Conservation (phyloP, 1,284 basidiomycete genomes). For the Neolentinus lepideus region DNA sequence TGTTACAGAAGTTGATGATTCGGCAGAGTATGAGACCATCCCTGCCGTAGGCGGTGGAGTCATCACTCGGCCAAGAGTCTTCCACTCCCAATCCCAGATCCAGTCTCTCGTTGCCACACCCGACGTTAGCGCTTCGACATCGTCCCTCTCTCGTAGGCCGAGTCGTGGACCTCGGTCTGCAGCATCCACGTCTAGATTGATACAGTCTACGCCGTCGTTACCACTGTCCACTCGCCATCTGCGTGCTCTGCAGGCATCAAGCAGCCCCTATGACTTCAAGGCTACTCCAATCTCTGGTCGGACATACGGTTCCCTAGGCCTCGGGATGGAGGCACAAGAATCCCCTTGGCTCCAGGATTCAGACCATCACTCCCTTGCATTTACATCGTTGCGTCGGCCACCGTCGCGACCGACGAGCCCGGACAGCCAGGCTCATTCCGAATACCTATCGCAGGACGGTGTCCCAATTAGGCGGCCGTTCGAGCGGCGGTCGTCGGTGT, state of each 20-base stretch:
- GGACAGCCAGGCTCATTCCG: slow-evolving; percentile 21
- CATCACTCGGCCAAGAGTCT: slow-evolving; percentile 54
- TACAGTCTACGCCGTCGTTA: neutral
- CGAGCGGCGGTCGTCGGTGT: slow-evolving; percentile 35
- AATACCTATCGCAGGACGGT: slow-evolving; percentile 17
- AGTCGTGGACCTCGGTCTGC: neutral
- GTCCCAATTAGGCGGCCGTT: slow-evolving; percentile 19
- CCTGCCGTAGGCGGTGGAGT: slow-evolving; percentile 64
- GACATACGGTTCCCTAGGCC: neutral
- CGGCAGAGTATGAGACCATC: slow-evolving; percentile 31
- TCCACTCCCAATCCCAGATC: slow-evolving; percentile 46
- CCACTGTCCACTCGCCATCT: neutral
- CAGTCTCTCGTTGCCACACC: slow-evolving; percentile 11
- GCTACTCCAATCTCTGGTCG: neutral
- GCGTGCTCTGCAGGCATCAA: neutral
- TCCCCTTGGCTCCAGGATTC: neutral
- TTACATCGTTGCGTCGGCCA: slow-evolving; percentile 11
- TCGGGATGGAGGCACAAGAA: neutral
- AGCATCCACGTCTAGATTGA: neutral
- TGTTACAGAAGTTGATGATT: slow-evolving; percentile 16
- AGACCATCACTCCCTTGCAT: neutral
- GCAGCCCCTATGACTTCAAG: neutral
- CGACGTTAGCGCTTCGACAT: neutral
- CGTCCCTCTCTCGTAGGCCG: neutral
- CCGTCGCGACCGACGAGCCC: slow-evolving; percentile 16